Conservation (phyloP, 2,329 filamentous ascomycete genomes). For the Aspergillus niger region DNA sequence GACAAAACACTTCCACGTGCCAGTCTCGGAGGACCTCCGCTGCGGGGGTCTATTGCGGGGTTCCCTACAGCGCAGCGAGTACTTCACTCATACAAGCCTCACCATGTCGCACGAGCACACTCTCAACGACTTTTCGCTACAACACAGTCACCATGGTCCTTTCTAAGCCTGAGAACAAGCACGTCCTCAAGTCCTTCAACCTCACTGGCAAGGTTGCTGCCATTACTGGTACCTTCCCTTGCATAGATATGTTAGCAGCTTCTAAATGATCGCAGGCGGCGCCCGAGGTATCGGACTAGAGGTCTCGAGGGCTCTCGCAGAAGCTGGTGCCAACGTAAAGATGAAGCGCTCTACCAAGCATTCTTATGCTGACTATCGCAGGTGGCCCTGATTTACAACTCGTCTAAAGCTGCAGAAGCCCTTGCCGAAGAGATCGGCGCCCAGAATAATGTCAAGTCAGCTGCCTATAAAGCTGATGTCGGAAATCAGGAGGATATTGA, state of each 20-base stretch:
- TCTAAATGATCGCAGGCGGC: conserved; percentile 23
- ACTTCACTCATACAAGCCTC: background rate
- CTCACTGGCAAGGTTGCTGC: conserved; percentile 32
- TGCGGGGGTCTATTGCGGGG: background rate
- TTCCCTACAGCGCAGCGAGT: background rate
- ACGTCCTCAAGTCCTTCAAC: conserved; percentile 32
- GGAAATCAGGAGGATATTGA: conserved; percentile 34
- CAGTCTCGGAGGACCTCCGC: background rate
- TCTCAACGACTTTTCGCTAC: background rate
- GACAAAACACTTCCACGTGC: background rate
- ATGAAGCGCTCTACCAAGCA: background rate
- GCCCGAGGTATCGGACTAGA: conserved; percentile 42
- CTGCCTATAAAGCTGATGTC: conserved; percentile 42
- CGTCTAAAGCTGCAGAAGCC: conserved; percentile 26
- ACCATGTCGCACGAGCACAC: background rate
- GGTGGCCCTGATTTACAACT: conserved; percentile 38
- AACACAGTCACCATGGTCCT: conserved; percentile 25
- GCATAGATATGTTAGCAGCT: background rate
- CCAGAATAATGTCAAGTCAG: conserved; percentile 28
- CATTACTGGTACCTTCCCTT: conserved; percentile 24
- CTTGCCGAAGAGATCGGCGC: conserved; percentile 31
- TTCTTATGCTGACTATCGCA: conserved; percentile 8
- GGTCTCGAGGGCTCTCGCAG: conserved; percentile 43
- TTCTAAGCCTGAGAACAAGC: conserved; percentile 26
- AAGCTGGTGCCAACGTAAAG: conserved; percentile 42